These are phyloP conservation scores for Pyrenophora seminiperda DNA, from an alignment of 2,329 filamentous ascomycete species.

Conservation along the genomic window DNA sequence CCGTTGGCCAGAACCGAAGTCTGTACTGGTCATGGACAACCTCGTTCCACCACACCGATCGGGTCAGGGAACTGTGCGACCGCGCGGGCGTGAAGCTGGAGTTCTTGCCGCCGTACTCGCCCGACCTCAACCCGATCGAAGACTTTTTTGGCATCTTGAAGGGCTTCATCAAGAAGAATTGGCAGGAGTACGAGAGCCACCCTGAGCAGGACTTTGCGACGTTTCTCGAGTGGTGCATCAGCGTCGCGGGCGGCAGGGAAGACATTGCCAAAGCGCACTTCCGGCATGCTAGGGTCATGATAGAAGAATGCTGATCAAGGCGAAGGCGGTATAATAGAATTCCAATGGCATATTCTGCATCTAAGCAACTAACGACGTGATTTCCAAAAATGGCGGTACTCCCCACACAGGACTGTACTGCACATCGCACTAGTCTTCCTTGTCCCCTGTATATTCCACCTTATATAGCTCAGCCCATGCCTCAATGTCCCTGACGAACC, in stretches of 20 bases:
- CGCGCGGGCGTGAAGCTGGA: constrained; percentile 39
- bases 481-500: constrained; percentile 40
- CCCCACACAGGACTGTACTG: too few relatives aligned
- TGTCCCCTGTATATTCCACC: neutral
- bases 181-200: constrained; percentile 20
- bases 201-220: constrained; percentile 27
- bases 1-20: constrained; percentile 7
- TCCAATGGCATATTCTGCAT: too few relatives aligned
- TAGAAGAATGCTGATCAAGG: constrained; percentile 3
- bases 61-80: constrained; percentile 26
- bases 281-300: constrained; percentile 27
- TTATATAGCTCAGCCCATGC: constrained; percentile 14
- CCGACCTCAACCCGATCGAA: constrained; percentile 48
- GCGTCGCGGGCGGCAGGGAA: constrained; percentile 28
- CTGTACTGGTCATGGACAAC: constrained; percentile 21
- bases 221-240: constrained; percentile 37
- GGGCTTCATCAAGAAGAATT: constrained; percentile 35
- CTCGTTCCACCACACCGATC: constrained; percentile 18
- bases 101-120: constrained; percentile 46
- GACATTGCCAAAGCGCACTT: constrained; percentile 35
- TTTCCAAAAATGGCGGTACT: too few relatives aligned
- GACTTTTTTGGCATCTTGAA: constrained; percentile 48
- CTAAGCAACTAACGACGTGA: too few relatives aligned
- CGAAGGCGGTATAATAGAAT: neutral
- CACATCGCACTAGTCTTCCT: neutral